A percentile compares a stretch with the other conserved stretches of the same genome.
These are phyloP conservation scores for Cutaneotrichosporon dermatis DNA, from an alignment of 1,284 basidiomycete genomes.

Conservation along the genomic window DNA sequence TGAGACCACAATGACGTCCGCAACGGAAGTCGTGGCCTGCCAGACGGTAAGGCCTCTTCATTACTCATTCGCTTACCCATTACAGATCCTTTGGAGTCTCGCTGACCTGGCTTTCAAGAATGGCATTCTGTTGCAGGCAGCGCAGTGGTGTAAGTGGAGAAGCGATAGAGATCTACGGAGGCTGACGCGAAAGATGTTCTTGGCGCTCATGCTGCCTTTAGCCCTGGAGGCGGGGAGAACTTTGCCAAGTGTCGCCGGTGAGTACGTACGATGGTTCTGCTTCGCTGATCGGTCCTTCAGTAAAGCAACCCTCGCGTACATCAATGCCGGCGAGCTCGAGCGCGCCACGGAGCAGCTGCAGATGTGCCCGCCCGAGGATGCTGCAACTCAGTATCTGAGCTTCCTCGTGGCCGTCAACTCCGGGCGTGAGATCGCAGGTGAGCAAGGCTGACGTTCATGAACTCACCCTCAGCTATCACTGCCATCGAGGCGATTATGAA, in stretches of 20 bases:
- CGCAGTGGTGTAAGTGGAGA: slow-evolving; percentile 13
- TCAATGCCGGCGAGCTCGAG: slow-evolving; percentile 1
- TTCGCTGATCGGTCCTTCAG: too few relatives aligned
- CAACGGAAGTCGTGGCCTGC: too few relatives aligned
- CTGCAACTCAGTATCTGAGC: slow-evolving; percentile 21
- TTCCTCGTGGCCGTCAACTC: slow-evolving; percentile 15
- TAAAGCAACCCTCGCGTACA: slow-evolving; percentile 9
- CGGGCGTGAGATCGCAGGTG: slow-evolving; percentile 6
- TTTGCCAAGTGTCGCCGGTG: slow-evolving; percentile 10
- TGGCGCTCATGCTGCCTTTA: slow-evolving; percentile 5
- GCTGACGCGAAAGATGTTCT: neutral
- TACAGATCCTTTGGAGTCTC: too few relatives aligned
- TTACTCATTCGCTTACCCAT: too few relatives aligned
- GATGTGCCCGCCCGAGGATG: slow-evolving; percentile 12
- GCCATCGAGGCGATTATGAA: slow-evolving; percentile 15
- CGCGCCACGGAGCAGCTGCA: slow-evolving; percentile 6
- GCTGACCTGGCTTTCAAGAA: neutral
- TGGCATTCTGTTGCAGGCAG: neutral
- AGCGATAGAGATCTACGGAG: too few relatives aligned
- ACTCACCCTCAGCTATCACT: neutral
- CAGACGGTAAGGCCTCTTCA: too few relatives aligned
- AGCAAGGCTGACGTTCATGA: neutral
- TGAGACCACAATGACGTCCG: too few relatives aligned
- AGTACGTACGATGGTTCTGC: too few relatives aligned
- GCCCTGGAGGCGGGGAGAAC: slow-evolving; percentile 1